Conservation (phyloP, 495 filamentous ascomycete genomes). For the Penicillium verhagenii region DNA sequence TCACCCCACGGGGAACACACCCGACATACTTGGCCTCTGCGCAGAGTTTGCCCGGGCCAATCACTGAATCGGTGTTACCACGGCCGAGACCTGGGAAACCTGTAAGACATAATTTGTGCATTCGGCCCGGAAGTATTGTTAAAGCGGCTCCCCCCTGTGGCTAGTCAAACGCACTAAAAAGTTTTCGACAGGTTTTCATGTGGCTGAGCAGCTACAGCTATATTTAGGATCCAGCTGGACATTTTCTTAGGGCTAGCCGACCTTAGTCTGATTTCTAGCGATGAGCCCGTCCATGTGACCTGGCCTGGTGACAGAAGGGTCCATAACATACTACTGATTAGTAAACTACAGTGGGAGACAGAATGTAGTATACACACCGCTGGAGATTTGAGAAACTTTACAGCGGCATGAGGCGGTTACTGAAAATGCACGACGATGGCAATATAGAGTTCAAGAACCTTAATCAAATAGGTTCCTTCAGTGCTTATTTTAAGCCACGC, state of each 20-base stretch:
- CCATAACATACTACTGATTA: too few species aligned
- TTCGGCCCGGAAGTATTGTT: slow-evolving; percentile 1
- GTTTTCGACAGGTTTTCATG: too few species aligned
- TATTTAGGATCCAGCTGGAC: not conserved
- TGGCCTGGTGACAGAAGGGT: not conserved
- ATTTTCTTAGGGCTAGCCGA: not conserved
- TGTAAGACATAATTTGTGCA: not conserved
- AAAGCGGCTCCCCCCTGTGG: not conserved
- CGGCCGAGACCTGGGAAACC: not conserved
- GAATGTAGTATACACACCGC: too few species aligned
- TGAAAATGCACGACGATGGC: not conserved
- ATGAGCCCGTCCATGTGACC: not conserved
- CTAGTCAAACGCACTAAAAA: not conserved
- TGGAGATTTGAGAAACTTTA: too few species aligned
- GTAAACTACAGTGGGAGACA: too few species aligned
- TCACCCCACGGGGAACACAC: slow-evolving; percentile 21
- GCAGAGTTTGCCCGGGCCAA: slow-evolving; percentile 3
- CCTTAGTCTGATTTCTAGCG: not conserved
- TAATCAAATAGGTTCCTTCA: not conserved
- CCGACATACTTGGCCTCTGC: not conserved
- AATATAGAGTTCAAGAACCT: not conserved
- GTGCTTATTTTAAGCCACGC: not conserved
- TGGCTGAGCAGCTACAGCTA: not conserved
- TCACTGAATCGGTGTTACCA: not conserved
- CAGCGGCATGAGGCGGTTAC: not conserved